These are phyloP conservation scores for Colletotrichum gloeosporioides DNA, from an alignment of 2,329 filamentous ascomycete genomes.

Conservation along the genomic window DNA sequence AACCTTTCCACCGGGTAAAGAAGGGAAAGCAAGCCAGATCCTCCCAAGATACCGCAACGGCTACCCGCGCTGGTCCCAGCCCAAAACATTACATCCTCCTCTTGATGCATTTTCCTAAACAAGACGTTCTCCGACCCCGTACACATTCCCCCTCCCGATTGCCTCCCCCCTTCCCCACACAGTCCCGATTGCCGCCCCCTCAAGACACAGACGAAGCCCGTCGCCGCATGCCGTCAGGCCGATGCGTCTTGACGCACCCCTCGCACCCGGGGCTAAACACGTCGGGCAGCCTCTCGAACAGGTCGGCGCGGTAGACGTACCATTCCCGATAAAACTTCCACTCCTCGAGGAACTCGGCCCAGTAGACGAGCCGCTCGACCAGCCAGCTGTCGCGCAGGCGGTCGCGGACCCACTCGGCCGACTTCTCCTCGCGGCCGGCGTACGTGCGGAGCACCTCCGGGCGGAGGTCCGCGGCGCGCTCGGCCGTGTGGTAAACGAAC, in stretches of 20 bases:
- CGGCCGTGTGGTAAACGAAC: conserved; percentile 20
- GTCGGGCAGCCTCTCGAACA: conserved; percentile 18
- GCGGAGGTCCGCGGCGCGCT: conserved; percentile 13
- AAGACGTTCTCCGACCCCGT: neutral
- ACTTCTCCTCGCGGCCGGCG: neutral
- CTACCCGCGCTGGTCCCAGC: neutral
- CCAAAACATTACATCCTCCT: neutral
- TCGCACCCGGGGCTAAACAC: conserved; percentile 17
- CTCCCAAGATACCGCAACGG: neutral
- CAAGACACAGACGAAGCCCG: conserved; percentile 13
- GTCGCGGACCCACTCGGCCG: conserved; percentile 13
- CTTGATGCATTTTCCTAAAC: neutral
- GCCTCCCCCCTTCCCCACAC: neutral
- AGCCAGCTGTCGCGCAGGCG: conserved; percentile 23
- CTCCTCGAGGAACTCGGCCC: conserved; percentile 23
- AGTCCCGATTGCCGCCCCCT: neutral
- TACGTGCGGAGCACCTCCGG: conserved; percentile 14
- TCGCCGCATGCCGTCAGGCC: conserved; percentile 11
- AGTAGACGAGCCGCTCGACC: conserved; percentile 24
- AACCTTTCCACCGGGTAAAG: neutral
- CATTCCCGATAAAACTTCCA: conserved; percentile 25
- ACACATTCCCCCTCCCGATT: neutral
- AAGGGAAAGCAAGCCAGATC: neutral
- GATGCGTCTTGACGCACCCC: conserved; percentile 14
- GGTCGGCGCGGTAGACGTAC: conserved; percentile 20